Evolutionary conservation across 2,329 filamentous ascomycete genomes (phyloP).

Genomic region (Penicillium sclerotiorum): DNA sequence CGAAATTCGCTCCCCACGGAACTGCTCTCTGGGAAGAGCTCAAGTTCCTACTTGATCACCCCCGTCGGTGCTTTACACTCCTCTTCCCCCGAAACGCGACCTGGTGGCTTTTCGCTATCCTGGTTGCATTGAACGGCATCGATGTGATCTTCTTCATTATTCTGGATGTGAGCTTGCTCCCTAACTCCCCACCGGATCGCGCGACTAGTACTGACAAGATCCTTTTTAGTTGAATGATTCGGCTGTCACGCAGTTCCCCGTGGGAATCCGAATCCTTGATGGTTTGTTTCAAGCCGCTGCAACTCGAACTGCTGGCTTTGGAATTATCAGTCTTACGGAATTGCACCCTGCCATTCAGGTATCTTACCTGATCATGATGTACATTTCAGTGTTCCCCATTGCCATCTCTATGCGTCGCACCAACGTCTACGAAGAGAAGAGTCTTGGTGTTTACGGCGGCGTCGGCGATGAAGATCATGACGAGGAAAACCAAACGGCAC

Average conservation of each 20-base stretch:
- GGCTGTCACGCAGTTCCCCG: constrained; percentile 67
- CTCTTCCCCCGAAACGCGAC: constrained; percentile 87
- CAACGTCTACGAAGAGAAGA: constrained; percentile 90
- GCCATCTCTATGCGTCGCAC: constrained; percentile 92
- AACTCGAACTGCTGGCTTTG: constrained; percentile 88
- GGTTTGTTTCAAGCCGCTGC: constrained; percentile 88
- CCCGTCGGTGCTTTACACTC: constrained; percentile 92
- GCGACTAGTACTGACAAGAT: constrained; percentile 11
- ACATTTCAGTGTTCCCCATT: constrained; percentile 95
- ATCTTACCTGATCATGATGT: constrained; percentile 98
- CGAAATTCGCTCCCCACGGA: constrained; percentile 64
- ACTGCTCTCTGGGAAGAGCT: constrained; percentile 86
- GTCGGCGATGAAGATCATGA: constrained; percentile 56
- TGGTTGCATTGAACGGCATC: constrained; percentile 77
- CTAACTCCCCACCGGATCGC: neutral
- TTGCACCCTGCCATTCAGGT: constrained; percentile 92
- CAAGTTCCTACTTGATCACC: constrained; percentile 88
- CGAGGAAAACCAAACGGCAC: constrained; percentile 58
- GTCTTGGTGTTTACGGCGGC: constrained; percentile 68
- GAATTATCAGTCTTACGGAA: constrained; percentile 73
- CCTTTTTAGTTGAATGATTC: constrained; percentile 66
- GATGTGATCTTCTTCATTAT: constrained; percentile 92
- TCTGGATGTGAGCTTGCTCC: constrained; percentile 68
- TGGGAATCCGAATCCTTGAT: constrained; percentile 76
- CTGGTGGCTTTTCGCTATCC: constrained; percentile 92